A percentile compares a stretch with the other conserved stretches of the same genome.
These are phyloP conservation scores for Epichloe gansuensis DNA, from an alignment of 2,329 filamentous ascomycete species.

Conservation along the genomic window DNA sequence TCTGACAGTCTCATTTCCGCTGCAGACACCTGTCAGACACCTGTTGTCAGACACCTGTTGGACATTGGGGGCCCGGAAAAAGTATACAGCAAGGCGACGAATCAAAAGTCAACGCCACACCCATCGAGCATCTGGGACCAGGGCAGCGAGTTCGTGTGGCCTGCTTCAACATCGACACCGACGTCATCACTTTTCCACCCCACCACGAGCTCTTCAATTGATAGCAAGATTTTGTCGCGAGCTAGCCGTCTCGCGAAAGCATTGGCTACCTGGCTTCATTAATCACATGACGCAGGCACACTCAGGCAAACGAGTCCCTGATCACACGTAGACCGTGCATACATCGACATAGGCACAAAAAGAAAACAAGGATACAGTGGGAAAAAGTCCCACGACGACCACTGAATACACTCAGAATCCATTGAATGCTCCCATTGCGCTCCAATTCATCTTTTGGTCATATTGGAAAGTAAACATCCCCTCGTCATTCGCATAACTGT, in stretches of 20 bases:
- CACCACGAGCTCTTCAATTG: background rate
- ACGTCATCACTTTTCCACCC: constrained; percentile 3
- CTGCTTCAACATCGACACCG: background rate
- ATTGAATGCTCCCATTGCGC: constrained; percentile 2
- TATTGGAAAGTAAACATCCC: background rate
- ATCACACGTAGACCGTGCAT: background rate
- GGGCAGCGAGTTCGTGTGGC: background rate
- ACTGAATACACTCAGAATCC: background rate
- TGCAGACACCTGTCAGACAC: no score
- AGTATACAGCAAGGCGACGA: background rate
- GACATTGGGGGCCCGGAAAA: no score
- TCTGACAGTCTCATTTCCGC: no score
- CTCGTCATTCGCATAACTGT: background rate
- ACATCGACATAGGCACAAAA: background rate
- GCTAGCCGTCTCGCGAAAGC: background rate
- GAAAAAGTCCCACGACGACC: background rate
- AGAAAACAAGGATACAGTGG: background rate
- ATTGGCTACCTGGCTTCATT: no score
- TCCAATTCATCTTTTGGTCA: constrained; percentile 4
- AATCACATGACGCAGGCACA: no score
- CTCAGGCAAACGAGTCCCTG: no score
- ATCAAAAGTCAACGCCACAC: background rate
- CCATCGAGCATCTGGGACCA: background rate
- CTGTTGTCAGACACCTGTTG: no score
- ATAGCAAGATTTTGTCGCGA: background rate